These are phyloP conservation scores for Trichoderma reesei DNA, from an alignment of 495 filamentous ascomycete species.

Conservation along the genomic window DNA sequence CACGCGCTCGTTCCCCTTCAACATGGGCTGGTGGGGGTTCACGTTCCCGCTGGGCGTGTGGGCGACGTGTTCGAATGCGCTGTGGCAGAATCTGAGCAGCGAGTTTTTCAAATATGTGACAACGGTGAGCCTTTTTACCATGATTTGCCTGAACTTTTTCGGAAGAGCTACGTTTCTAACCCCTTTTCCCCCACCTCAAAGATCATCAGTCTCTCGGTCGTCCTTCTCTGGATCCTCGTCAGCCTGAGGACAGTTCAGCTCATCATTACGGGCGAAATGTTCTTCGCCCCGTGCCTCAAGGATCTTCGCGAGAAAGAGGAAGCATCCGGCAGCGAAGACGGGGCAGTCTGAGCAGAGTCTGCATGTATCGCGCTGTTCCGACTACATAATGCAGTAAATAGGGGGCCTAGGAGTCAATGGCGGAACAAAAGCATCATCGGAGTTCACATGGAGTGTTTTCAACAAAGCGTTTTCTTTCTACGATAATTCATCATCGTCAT, in stretches of 20 bases:
- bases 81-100: conserved; percentile 42
- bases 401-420: too few relatives aligned
- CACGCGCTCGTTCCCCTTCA: conserved; percentile 46
- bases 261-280: conserved; percentile 34
- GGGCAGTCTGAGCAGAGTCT: background rate
- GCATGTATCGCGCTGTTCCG: too few relatives aligned
- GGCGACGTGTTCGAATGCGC: conserved; percentile 35
- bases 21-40: conserved; percentile 62
- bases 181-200: background rate
- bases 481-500: too few relatives aligned
- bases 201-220: conserved; percentile 40
- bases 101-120: conserved; percentile 45
- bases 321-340: background rate
- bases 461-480: background rate
- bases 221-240: conserved; percentile 44
- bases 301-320: conserved; percentile 21
- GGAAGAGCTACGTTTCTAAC: too few relatives aligned
- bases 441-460: background rate
- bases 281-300: conserved; percentile 44
- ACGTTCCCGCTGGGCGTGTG: conserved; percentile 54
- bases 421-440: background rate
- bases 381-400: too few relatives aligned
- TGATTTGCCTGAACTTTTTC: background rate
- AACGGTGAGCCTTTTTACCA: conserved; percentile 29
- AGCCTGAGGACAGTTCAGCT: conserved; percentile 34